Evolutionary conservation across 306 rosid genomes (phyloP).

Genomic region (Quercus suber): DNA sequence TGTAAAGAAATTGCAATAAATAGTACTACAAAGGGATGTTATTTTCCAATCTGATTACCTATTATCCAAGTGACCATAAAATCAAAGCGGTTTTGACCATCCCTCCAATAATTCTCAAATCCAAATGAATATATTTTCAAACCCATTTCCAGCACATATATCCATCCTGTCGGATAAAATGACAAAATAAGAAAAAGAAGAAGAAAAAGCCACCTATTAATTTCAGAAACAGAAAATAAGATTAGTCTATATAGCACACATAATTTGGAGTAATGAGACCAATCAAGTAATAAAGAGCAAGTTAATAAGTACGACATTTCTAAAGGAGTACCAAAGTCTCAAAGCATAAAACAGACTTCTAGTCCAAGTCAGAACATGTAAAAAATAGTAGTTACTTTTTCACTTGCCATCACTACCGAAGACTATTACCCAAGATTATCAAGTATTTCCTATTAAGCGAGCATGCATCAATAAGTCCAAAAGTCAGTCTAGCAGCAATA

Average conservation of each 20-base stretch:
- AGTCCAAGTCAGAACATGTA: not conserved
- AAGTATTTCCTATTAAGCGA: not conserved
- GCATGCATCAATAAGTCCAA: not conserved
- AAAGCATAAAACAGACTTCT: not conserved
- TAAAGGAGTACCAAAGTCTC: not conserved
- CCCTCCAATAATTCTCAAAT: constrained; percentile 90
- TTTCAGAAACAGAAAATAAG: not conserved
- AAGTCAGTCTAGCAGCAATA: not conserved
- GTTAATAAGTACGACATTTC: not conserved
- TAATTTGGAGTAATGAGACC: constrained; percentile 6
- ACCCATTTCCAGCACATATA: constrained; percentile 87
- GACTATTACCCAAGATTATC: not conserved
- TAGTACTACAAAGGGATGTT: not conserved
- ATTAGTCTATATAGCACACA: not conserved
- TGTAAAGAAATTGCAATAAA: not conserved
- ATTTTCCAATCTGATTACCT: constrained; percentile 48
- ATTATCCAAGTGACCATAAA: constrained; percentile 76
- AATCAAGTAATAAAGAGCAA: constrained; percentile 5
- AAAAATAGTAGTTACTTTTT: not conserved
- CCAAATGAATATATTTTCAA: constrained; percentile 79
- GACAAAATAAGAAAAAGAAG: too few species aligned
- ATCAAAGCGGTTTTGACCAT: constrained; percentile 94
- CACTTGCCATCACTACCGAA: not conserved
- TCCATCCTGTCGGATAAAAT: constrained; percentile 67
- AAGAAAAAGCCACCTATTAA: constrained; percentile 24